phyloP scores from a whole-genome alignment of 495 filamentous ascomycete species.

The Aspergillus bridgeri region DNA sequence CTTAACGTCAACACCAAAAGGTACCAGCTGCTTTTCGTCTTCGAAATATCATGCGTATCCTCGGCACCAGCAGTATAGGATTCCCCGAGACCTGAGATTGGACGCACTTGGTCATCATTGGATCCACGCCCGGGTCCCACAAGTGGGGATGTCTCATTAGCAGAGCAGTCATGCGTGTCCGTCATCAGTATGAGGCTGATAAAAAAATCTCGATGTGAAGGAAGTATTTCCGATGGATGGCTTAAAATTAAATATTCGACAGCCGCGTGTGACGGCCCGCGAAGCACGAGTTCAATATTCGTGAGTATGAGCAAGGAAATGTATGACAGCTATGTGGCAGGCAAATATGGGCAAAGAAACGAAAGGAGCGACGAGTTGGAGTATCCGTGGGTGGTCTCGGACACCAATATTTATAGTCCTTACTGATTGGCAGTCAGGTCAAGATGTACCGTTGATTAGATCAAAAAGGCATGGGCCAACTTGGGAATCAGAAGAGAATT shows the following conservation, averaged over 20 bases:
- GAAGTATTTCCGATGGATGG: not conserved
- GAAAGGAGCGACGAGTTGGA: not conserved
- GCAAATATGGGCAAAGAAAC: not conserved
- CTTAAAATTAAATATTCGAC: not conserved
- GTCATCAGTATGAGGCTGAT: constrained; percentile 7
- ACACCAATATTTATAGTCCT: not conserved
- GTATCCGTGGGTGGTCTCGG: not conserved
- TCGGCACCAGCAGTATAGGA: constrained; percentile 18
- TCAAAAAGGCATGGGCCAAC: not conserved
- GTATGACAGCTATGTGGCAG: not conserved
- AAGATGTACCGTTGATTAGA: not conserved
- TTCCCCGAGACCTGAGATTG: constrained; percentile 8
- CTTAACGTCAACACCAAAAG: constrained; percentile 78
- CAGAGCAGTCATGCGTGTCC: constrained; percentile 14
- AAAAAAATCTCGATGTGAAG: not conserved
- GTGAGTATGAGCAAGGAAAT: not conserved
- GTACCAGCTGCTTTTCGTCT: constrained; percentile 71
- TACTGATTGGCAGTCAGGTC: not conserved
- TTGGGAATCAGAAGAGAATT: not conserved
- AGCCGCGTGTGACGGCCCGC: not conserved
- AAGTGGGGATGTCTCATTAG: constrained; percentile 42
- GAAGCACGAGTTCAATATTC: not conserved
- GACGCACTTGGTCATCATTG: constrained; percentile 18
- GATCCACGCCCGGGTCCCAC: constrained; percentile 24
- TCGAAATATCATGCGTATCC: constrained; percentile 10